Percentiles rank a stretch among this genome's conserved stretches.
phyloP scores from a whole-genome alignment of 257 asterid species.

The Rauvolfia tetraphylla region DNA sequence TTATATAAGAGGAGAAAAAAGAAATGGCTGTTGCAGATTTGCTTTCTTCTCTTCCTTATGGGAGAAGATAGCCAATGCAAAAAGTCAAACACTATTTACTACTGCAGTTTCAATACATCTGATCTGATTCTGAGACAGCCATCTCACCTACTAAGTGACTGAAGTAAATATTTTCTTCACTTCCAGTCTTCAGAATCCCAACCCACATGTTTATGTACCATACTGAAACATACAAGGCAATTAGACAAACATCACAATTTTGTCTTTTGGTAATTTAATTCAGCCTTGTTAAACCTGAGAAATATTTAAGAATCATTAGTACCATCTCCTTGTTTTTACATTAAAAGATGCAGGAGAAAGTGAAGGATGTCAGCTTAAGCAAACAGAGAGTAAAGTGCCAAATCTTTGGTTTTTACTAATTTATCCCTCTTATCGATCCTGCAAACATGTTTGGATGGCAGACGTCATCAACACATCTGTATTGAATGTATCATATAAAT shows the following conservation, averaged over 20 bases:
- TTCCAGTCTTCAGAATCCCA: neutral
- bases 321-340: neutral
- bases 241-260: neutral
- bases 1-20: neutral
- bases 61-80: neutral
- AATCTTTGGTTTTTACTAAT: neutral
- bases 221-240: neutral
- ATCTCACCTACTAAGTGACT: neutral
- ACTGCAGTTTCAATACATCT: neutral
- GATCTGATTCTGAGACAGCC: neutral
- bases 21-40: neutral
- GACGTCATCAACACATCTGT: neutral
- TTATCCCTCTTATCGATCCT: neutral
- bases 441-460: neutral
- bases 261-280: neutral
- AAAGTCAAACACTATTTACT: neutral
- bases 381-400: neutral
- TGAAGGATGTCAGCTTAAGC: constrained; percentile 1
- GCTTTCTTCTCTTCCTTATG: neutral
- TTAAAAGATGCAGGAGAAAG: neutral
- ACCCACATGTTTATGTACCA: neutral
- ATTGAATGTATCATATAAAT: neutral
- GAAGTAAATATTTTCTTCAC: neutral
- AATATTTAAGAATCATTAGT: neutral
- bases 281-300: neutral